Evolutionary conservation across 2,329 filamentous ascomycete species (phyloP).

Genomic region (Penicillium sp.): DNA sequence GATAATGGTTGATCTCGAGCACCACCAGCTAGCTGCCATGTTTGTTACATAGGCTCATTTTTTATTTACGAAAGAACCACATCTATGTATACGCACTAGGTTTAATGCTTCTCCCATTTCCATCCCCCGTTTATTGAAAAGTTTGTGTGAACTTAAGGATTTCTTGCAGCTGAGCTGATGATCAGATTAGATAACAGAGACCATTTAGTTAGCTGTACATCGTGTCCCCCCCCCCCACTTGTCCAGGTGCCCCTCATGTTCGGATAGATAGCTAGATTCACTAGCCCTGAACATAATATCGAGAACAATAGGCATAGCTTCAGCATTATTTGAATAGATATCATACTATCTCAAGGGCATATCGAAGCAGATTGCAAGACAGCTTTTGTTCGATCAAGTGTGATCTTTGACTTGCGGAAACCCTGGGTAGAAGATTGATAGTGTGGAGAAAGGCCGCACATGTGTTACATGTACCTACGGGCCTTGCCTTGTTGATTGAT

Average conservation of each 20-base stretch:
- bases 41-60: neutral
- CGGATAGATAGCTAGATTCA: neutral
- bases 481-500: too few species aligned
- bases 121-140: neutral
- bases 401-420: too few species aligned
- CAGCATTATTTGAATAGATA: too few species aligned
- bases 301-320: too few species aligned
- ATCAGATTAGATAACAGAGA: conserved; percentile 7
- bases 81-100: neutral
- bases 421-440: too few species aligned
- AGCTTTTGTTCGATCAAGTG: too few species aligned
- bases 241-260: neutral
- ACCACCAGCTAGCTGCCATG: neutral
- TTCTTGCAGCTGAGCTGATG: neutral
- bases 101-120: neutral
- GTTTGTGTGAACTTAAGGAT: neutral
- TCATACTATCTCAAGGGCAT: too few species aligned
- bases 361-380: too few species aligned
- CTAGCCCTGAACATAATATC: too few species aligned
- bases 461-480: too few species aligned
- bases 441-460: too few species aligned
- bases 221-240: neutral
- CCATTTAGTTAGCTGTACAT: neutral
- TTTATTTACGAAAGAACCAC: neutral
- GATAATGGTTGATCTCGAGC: neutral